Evolutionary conservation across 495 filamentous ascomycete species (phyloP), one percentile per base, ranked within the genome.

Genomic region (Aspergillus affinis): DNA sequence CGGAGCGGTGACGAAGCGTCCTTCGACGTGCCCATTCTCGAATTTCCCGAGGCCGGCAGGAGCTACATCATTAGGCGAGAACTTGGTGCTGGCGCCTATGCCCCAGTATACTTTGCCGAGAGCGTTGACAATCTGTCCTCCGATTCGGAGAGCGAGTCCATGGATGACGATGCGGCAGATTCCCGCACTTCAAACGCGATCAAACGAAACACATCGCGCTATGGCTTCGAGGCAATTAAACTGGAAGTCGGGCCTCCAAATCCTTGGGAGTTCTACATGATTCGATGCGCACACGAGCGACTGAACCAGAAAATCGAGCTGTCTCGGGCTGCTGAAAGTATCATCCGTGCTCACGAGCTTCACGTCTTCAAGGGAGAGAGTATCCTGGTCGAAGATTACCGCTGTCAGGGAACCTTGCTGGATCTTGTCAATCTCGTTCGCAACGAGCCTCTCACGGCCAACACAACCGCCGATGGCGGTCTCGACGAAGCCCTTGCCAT

Each of bases 191-290:
- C 19, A 17, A 45, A 64, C 55, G 27, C 41, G 18, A 65, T 60
- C 15, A 66, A 60, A 15, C 67, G 62, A 48, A 67, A 65, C 15
- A 60, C 58, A 13, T 51, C 75, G 27, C 83, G 88, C 13, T 74
- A 80, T 53, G 60, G 72, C 8, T 82, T 93, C 19, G 91, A 97
- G 72, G 94, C 94, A 1, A 78, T 98, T 61, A 98, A 98, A 72
- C 89, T 96, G 82, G 94, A 98, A 71, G 72, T 74, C 26, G 85
- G 88, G 51, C 92, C 93, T 4, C 91, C 93, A 0, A 87, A 85
- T 15, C 76, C 90, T 1, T 98, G 95, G 94, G 94, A 98, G 68
- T 98, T 97, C 71, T 90, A 97, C 72, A 95, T 98, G 74, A 93
- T 97, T 77, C 87, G 89, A 1, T 84, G 89, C 26, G 85, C 90